Conservation (phyloP, 73 alveolate genomes). For the Stentor roeselii region DNA sequence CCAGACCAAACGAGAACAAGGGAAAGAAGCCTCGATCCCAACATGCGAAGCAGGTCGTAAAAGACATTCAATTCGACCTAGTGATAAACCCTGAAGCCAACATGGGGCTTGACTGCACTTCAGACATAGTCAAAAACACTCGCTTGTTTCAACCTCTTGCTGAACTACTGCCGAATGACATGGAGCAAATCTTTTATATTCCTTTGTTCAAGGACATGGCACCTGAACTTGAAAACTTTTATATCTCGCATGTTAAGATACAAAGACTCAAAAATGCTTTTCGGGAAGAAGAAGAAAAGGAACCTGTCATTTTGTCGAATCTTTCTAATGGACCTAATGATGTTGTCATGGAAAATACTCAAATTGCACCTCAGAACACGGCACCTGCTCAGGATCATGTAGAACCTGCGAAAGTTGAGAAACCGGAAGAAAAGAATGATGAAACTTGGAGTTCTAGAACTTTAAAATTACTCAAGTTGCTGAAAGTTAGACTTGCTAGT, state of each 20-base stretch:
- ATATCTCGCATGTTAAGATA: background rate
- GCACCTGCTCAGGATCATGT: constrained; percentile 9
- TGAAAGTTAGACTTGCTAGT: constrained; percentile 1
- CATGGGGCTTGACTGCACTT: constrained; percentile 6
- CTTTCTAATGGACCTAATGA: background rate
- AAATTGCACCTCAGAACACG: background rate
- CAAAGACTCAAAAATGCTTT: background rate
- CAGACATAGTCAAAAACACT: constrained; percentile 19
- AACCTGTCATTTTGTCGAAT: background rate
- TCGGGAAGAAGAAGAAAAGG: constrained; percentile 6
- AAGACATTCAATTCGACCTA: background rate
- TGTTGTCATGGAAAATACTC: background rate
- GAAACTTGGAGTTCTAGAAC: constrained; percentile 19
- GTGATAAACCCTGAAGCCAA: background rate
- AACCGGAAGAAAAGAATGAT: constrained; percentile 16
- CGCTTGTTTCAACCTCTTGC: constrained; percentile 11
- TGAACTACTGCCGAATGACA: background rate
- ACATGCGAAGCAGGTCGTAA: background rate
- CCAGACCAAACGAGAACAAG: background rate
- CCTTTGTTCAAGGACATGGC: background rate
- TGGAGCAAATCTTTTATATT: background rate
- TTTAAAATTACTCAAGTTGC: constrained; percentile 6
- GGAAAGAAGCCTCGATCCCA: background rate
- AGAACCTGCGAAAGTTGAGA: background rate
- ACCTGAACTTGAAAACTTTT: constrained; percentile 24